Base-by-base conservation (phyloP, 2,329 filamentous ascomycete species). In the Alternaria gansuensis region DNA sequence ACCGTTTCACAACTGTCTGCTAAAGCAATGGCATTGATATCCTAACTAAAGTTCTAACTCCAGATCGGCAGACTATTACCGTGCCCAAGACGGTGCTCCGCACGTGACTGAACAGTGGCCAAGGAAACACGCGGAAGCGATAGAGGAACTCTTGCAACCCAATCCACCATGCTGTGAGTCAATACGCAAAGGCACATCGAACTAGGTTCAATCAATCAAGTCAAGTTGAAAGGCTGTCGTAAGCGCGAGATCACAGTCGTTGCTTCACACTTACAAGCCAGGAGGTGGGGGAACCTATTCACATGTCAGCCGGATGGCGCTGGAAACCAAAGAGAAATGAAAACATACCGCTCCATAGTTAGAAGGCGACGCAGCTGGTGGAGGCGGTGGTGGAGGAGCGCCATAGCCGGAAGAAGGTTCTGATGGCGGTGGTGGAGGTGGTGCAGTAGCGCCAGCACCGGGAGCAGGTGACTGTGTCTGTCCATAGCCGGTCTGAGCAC, bases 371-470 rank as follows among this genome's bases (percentile, higher is more conserved):
- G 65, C 73, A 60, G 70, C 70, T 10, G 72, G 69, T 48, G 75
- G 75, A 10, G 74, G 74, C 26, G 75, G 73, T 33, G 76, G 75
- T 10, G 75, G 75, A 24, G 72, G 66, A 48, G 68, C 69, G 51
- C 70, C 69, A 51, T 68, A 68, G 26, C 62, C 62, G 26, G 59
- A 48, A 26, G 72, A 66, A 36, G 74, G 68, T 37, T 75, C 73
- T 28, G 69, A 63, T 29, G 75, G 72, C 37, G 74, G 72, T 6
- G 75, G 73, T 7, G 74, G 71, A 43, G 69, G 65, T 51, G 60
- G 36, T 41, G 71, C 63, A 48, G 70, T 66, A 17, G 64, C 68
- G 50, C 64, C 67, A 45, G 69, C 67, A 13, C 69, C 70, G 29
- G 74, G 70, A 43, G 70, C 62, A 54, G 72, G 66, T 28, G 72